Evolutionary conservation across 2,329 filamentous ascomycete species (phyloP), one percentile per base, ranked within the genome.

Genomic region (Plenodomus tracheiphilus): DNA sequence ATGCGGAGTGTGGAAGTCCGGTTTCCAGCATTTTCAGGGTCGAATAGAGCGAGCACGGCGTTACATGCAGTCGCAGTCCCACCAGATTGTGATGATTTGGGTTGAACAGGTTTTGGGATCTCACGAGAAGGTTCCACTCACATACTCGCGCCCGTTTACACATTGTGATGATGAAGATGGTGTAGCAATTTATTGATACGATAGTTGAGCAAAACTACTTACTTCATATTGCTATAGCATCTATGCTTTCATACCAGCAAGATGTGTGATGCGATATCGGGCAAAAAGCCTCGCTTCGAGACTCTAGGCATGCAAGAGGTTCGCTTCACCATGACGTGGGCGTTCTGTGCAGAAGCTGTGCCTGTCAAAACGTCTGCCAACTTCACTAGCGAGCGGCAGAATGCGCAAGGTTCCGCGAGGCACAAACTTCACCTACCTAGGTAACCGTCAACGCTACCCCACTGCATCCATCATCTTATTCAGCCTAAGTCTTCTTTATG

Each of bases 1-100:
- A 25, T 37, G 4, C 20, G 35, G 32, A 38, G 36, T 45, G 39
- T 40, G 18, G 49, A 48, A 37, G 34, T 36, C 10, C 39, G 20
- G 35, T 53, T 32, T 56, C 42, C 39, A 62, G 62, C 65, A 69
- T 70, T 67, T 59, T 54, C 48, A 49, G 47, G 43, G 42, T 69
- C 65, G 66, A 64, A 47, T 51, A 53, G 59, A 61, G 57, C 47
- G 61, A 48, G 35, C 43, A 43, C 13, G 60, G 62, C 58, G 59
- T 64, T 32, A 15, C 28, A 8, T 32, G 28, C 28, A 32, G 9
- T 32, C 4, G 13, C 28, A 4, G 28, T 32, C 7, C 15, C 9
- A 32, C 8, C 11, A 4, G 28, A 15, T 32, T 11, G 13, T 32
- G 28, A 11, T 32, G 28, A 15, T 15, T 32, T 32, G 8, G 22